phyloP scores from a whole-genome alignment of 495 filamentous ascomycete species.

The Xylaria longipes region DNA sequence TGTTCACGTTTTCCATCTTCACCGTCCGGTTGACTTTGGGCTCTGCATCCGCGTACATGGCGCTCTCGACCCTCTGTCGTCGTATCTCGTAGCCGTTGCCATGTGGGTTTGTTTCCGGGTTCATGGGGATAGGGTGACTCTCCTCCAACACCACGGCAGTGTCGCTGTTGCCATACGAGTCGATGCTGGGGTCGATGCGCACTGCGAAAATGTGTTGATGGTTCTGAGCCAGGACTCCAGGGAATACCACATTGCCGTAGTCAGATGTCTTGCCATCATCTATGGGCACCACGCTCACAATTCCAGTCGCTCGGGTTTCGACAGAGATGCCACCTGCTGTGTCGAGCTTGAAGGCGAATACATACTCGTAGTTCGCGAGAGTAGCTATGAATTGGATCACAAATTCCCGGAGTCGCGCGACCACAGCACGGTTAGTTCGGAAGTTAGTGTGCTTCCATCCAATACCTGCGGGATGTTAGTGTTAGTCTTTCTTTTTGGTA shows the following conservation, averaged over 20 bases:
- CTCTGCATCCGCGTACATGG: slow-evolving; percentile 70
- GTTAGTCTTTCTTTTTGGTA: not conserved
- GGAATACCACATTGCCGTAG: slow-evolving; percentile 87
- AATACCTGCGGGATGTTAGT: slow-evolving; percentile 66
- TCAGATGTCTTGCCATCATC: slow-evolving; percentile 67
- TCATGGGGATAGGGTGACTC: slow-evolving; percentile 53
- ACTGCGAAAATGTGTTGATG: slow-evolving; percentile 94
- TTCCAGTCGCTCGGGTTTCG: slow-evolving; percentile 85
- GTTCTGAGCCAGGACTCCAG: slow-evolving; percentile 74
- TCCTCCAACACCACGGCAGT: slow-evolving; percentile 77
- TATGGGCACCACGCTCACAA: slow-evolving; percentile 83
- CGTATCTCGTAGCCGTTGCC: slow-evolving; percentile 72
- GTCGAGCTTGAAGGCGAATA: slow-evolving; percentile 85
- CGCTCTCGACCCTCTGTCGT: slow-evolving; percentile 53
- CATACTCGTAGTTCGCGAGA: slow-evolving; percentile 83
- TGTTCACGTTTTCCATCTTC: slow-evolving; percentile 76
- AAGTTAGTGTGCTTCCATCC: slow-evolving; percentile 86
- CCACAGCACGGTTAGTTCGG: slow-evolving; percentile 70
- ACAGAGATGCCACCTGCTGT: slow-evolving; percentile 81
- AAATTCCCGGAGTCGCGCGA: slow-evolving; percentile 72
- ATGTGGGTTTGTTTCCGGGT: slow-evolving; percentile 74
- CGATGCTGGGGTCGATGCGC: slow-evolving; percentile 81
- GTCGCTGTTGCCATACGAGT: slow-evolving; percentile 76
- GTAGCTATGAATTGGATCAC: slow-evolving; percentile 82
- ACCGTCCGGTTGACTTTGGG: slow-evolving; percentile 70